Conservation (phyloP, 192 early-diverging fungal genomes). For the Fimicolochytrium jonesii region DNA sequence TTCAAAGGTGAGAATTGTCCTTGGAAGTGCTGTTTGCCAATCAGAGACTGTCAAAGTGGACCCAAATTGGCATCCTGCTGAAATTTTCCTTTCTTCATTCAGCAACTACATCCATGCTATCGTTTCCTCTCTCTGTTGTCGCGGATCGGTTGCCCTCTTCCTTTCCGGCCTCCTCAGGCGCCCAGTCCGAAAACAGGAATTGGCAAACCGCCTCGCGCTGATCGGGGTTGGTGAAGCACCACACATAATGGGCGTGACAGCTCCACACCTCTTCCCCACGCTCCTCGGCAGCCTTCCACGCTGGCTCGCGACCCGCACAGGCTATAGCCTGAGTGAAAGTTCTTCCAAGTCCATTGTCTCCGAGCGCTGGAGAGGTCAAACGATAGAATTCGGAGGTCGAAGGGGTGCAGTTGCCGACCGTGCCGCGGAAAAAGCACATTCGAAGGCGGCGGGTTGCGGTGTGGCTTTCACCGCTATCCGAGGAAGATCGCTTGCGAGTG, state of each 20-base stretch:
- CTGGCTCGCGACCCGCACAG: neutral
- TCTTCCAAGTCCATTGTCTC: neutral
- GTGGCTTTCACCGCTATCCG: too few species aligned
- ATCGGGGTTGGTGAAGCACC: neutral
- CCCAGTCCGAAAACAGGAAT: slow-evolving; percentile 14
- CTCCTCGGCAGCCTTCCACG: neutral
- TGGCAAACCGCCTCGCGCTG: slow-evolving; percentile 2
- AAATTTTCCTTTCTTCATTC: too few species aligned
- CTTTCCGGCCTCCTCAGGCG: too few species aligned
- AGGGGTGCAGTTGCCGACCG: slow-evolving; percentile 13
- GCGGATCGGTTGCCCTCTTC: too few species aligned
- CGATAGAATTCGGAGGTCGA: slow-evolving; percentile 19
- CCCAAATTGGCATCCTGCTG: too few species aligned
- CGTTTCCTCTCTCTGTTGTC: too few species aligned
- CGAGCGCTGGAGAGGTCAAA: neutral
- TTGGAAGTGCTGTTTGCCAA: too few species aligned
- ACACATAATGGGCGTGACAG: slow-evolving; percentile 20
- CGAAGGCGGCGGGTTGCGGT: slow-evolving; percentile 15
- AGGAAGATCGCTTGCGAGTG: too few species aligned
- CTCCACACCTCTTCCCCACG: slow-evolving; percentile 9
- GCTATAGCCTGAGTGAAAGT: slow-evolving; percentile 1
- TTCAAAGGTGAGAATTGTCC: too few species aligned
- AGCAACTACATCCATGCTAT: too few species aligned
- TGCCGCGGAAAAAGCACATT: slow-evolving; percentile 6
- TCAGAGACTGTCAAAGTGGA: too few species aligned